Base-by-base conservation (phyloP, 1,139 yeast species). In the Sugiyamaella castrensis region DNA sequence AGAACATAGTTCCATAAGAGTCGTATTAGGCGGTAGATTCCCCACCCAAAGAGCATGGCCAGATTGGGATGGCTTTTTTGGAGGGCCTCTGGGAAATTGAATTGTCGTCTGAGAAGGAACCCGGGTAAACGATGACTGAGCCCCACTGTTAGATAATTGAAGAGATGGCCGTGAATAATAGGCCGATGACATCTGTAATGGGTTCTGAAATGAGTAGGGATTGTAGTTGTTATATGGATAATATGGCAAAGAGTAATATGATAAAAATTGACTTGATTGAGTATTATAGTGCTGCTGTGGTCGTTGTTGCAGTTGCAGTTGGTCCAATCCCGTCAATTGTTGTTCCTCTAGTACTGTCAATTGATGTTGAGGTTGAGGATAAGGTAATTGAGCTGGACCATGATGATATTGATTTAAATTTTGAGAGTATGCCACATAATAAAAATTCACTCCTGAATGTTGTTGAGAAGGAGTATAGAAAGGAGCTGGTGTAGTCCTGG, bases 11-110 rank as follows among this genome's bases (percentile, higher is more conserved):
- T 70, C 71, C 13, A 55, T 55, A 27, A 71, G 59, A 5, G 65
- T 59, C 12, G 72, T 63, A 40, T 55, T 58, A 6, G 61, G 57
- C 8, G 74, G 71, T 12, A 71, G 56, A 47, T 71, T 71, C 7
- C 74, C 74, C 3, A 71, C 74, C 74, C 74, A 71, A n/a, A 71
- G 55, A 1, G 74, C 71, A 46, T 60, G 63, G 1, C 71, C 70
- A 1, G 71, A 60, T 43, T 68, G 69, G 7, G 66, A 62, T 2
- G 73, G 74, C 45, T 69, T 61, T 40, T 54, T 57, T 6, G 66
- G 66, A 1, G 66, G 66, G 5, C 66, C 66, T 29, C 66, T 43
- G 2, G 65, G 65, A 37, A 46, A 27, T 11, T 19, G 38, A 44
- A 38, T 35, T 11, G 38, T 35, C 6, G 24, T 19, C 24, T 19